phyloP scores from a whole-genome alignment of 176 grass and related monocot species.

The Cocos nucifera region DNA sequence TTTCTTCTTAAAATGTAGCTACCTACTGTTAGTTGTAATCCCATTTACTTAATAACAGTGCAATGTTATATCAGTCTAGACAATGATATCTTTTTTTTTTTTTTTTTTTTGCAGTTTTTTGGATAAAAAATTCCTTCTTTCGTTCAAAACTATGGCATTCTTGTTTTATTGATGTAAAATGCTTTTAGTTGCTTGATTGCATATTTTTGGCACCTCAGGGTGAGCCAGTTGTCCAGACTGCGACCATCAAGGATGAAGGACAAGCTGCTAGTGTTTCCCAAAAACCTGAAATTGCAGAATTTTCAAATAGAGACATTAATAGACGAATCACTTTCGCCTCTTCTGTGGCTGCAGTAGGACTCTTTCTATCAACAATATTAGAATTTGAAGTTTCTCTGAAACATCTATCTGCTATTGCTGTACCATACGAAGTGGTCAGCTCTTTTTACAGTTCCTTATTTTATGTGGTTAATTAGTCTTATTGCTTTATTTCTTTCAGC shows the following conservation, averaged over 20 bases:
- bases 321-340: slow-evolving; percentile 64
- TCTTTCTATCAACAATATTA: slow-evolving; percentile 64
- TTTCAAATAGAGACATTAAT: slow-evolving; percentile 66
- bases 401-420: slow-evolving; percentile 55
- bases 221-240: slow-evolving; percentile 27
- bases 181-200: not conserved
- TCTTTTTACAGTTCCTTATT: not conserved
- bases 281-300: slow-evolving; percentile 33
- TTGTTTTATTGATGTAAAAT: not conserved
- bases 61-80: no score
- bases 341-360: slow-evolving; percentile 38
- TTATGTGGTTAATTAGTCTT: not conserved
- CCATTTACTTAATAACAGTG: no score
- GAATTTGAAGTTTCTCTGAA: slow-evolving; percentile 75
- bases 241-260: slow-evolving; percentile 26
- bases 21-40: no score
- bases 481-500: not conserved
- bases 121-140: no score
- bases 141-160: not conserved
- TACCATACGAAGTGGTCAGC: slow-evolving; percentile 65
- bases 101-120: no score
- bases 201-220: slow-evolving; percentile 26
- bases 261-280: slow-evolving; percentile 27
- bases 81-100: no score
- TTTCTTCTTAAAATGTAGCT: no score